Evolutionary conservation across 495 filamentous ascomycete genomes (phyloP), one percentile per base, ranked within the genome.

Genomic region (Opeltia flavorubescens): DNA sequence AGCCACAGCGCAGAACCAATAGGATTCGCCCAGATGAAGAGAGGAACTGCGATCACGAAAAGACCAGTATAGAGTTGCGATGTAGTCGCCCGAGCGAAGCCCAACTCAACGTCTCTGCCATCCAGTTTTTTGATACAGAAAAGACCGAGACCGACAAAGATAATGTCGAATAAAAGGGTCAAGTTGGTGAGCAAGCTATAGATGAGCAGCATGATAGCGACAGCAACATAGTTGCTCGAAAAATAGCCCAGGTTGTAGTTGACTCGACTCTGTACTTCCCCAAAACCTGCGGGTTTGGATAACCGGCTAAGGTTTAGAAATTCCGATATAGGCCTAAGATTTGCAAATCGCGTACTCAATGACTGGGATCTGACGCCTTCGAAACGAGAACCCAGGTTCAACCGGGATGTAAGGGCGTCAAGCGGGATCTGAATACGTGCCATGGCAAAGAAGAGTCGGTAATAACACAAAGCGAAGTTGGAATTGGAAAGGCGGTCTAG

Each of bases 171-270:
- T 46, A 96, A 75, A 34, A 98, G 72, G 18, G 74, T 53, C 39
- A 71, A 63, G 64, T 95, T 95, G 47, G 83, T 89, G 57, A 98
- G 72, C 59, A 98, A 63, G 59, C 84, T 81, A 76, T 98, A 98
- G 71, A 98, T 84, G 70, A 80, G 83, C 52, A 98, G 80, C 78
- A 96, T 93, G 47, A 81, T 71, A 64, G 95, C 94, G 48, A 98
- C 77, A 49, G 82, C 81, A 53, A 82, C 83, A 76, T 98, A 98
- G 69, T 98, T 98, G 83, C 86, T 95, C 46, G 87, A 89, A 72
- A 95, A 98, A 70, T 95, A 83, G 60, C 81, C 76, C 45, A 98
- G 70, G 62, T 98, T 98, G 81, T 95, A 98, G 69, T 94, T 94
- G 62, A 94, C 81, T 46, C 91, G 79, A 65, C 83, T 89, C 64